Percentiles rank a stretch among this genome's conserved stretches.
Evolutionary conservation across 148 eudicot genomes (phyloP).

Genomic region (Rhododendron ferrugineum): DNA sequence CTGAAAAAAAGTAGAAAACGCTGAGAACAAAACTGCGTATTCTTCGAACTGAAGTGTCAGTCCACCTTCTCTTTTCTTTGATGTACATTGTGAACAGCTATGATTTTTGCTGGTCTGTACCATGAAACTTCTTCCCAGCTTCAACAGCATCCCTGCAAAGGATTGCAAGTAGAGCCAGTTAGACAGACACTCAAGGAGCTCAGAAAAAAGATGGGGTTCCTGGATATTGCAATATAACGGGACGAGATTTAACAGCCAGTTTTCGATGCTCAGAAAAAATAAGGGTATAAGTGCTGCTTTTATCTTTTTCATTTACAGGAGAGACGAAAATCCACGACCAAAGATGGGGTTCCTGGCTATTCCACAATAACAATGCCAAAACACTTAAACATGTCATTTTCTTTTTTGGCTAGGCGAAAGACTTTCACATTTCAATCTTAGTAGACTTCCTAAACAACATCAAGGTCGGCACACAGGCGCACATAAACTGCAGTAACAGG

Average conservation of each 20-base stretch:
- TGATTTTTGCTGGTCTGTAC: conserved; percentile 35
- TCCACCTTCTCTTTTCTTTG: neutral
- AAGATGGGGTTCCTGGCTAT: neutral
- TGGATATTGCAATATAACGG: neutral
- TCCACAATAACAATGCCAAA: neutral
- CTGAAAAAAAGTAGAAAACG: neutral
- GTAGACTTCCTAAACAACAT: neutral
- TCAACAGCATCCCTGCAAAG: conserved; percentile 84
- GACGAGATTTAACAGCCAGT: neutral
- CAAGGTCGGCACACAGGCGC: neutral
- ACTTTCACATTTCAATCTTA: neutral
- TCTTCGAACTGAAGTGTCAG: neutral
- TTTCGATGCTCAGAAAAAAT: neutral
- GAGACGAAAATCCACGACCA: neutral
- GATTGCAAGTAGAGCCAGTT: neutral
- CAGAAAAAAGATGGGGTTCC: neutral
- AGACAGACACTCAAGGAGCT: neutral
- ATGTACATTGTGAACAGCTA: neutral
- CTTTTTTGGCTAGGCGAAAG: neutral
- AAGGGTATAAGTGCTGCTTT: neutral
- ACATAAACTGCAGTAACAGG: neutral
- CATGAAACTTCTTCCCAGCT: conserved; percentile 77
- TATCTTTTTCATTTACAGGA: neutral
- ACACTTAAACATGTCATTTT: neutral
- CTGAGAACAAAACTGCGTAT: neutral